These are phyloP conservation scores for Candida ulmi DNA, from an alignment of 805 yeast species.

Conservation along the genomic window DNA sequence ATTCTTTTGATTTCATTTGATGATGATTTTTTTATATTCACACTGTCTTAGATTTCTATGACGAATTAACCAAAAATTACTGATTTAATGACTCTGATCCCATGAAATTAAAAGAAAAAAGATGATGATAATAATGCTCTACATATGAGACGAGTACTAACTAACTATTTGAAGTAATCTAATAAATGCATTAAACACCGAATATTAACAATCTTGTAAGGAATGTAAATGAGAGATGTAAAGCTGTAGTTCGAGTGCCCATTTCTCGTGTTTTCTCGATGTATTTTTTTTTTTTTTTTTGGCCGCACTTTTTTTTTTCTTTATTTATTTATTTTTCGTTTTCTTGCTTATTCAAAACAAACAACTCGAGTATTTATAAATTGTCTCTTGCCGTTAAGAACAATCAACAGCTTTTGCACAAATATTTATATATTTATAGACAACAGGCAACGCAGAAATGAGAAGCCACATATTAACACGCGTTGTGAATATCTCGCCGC, in stretches of 20 bases:
- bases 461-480: neutral
- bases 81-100: conserved; percentile 44
- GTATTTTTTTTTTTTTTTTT: too few relatives aligned
- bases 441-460: too few relatives aligned
- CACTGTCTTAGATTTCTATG: conserved; percentile 42
- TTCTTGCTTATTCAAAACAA: too few relatives aligned
- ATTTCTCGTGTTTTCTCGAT: too few relatives aligned
- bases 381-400: too few relatives aligned
- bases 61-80: conserved; percentile 32
- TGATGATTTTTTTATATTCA: conserved; percentile 40
- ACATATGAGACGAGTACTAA: neutral
- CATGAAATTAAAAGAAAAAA: neutral
- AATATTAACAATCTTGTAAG: too few relatives aligned
- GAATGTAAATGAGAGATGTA: too few relatives aligned
- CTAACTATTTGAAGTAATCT: neutral
- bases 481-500: neutral
- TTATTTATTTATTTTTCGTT: neutral
- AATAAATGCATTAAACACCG: neutral
- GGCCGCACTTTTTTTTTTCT: too few relatives aligned
- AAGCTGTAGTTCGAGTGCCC: too few relatives aligned
- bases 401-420: too few relatives aligned
- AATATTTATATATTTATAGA: too few relatives aligned
- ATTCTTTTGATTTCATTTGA: conserved; percentile 2
- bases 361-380: too few relatives aligned
- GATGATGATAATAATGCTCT: neutral